Base-by-base conservation (phyloP, 2,329 filamentous ascomycete species). In the Piedraia hortae region DNA sequence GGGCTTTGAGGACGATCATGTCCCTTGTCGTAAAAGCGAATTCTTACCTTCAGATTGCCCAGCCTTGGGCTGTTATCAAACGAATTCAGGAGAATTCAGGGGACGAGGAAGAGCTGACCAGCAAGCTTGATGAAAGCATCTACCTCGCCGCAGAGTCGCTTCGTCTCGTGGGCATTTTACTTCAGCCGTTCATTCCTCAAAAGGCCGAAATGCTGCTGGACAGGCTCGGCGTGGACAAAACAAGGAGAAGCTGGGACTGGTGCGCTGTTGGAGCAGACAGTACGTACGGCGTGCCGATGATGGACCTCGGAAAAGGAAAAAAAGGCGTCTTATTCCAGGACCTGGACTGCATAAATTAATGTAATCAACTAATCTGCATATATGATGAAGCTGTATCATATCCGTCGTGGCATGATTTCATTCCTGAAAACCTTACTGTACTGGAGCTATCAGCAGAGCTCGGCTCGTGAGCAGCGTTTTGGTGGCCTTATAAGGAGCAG, bases 101-200 rank as follows among this genome's bases (percentile, higher is more conserved):
- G 5, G 34, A 26, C 29, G 29, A 19, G 28, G 39, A 28, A 31
- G 36, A 27, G 30, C 37, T 31, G 35, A 41, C 31, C 35, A 38
- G 24, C 19, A 43, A 54, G 2, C 46, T 67, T 9, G 49, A 67
- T 31, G 51, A 54, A 33, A 56, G 59, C 16, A 53, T 97, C 13
- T 91, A 62, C 42, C 54, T 70, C 19, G 53, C 56, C 19, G 60
- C 67, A 5, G 85, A 97, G 46, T 60, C 70, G 4, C 42, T 91
- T 20, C 69, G 85, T 16, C 62, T 91, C 12, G 53, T 56, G 1
- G 75, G 68, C 8, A 90, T 97, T 33, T 51, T 93, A 20, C 50
- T 97, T 19, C 80, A 90, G 43, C 78, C 85, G 1, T 74, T 80
- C 38, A 89, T 97, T 59, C 85, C 85, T 0, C 54, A 50, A 18